phyloP scores from a whole-genome alignment of 129 eudicot genomes.

The Lonicera japonica region DNA sequence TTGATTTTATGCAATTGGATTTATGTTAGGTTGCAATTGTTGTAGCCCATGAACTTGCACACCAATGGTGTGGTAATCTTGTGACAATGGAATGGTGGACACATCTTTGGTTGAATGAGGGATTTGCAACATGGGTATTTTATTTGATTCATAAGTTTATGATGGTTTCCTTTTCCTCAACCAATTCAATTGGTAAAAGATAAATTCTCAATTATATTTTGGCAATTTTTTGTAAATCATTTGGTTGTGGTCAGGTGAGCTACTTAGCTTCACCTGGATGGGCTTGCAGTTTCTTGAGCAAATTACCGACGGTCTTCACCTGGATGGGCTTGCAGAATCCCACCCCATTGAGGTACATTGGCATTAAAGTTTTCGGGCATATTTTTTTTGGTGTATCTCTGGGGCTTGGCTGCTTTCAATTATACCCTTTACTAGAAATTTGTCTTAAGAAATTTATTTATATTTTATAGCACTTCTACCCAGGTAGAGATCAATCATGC shows the following conservation, averaged over 20 bases:
- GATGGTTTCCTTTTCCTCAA: neutral
- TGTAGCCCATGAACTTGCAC: too few relatives aligned
- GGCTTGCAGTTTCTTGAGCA: constrained; percentile 97
- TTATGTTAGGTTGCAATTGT: constrained; percentile 70
- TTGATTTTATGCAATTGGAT: too few relatives aligned
- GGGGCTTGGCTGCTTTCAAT: too few relatives aligned
- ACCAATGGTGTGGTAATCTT: too few relatives aligned
- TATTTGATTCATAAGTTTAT: too few relatives aligned
- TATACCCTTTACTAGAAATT: neutral
- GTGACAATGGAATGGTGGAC: too few relatives aligned
- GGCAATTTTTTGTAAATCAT: neutral
- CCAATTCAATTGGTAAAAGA: too few relatives aligned
- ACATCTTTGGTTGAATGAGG: too few relatives aligned
- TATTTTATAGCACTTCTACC: constrained; percentile 4
- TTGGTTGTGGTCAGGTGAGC: constrained; percentile 61
- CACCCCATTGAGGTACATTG: constrained; percentile 87
- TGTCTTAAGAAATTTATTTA: constrained; percentile 3
- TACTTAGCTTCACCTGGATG: constrained; percentile 95
- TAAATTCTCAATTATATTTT: constrained; percentile 7
- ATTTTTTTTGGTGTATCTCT: constrained; percentile 4
- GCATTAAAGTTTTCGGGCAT: too few relatives aligned
- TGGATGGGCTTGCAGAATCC: constrained; percentile 97
- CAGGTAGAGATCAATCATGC: constrained; percentile 99
- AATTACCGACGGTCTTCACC: constrained; percentile 89
- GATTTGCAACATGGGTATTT: too few relatives aligned